phyloP scores from a whole-genome alignment of 2,329 filamentous ascomycete genomes.

The Hypoxylon sp. region DNA sequence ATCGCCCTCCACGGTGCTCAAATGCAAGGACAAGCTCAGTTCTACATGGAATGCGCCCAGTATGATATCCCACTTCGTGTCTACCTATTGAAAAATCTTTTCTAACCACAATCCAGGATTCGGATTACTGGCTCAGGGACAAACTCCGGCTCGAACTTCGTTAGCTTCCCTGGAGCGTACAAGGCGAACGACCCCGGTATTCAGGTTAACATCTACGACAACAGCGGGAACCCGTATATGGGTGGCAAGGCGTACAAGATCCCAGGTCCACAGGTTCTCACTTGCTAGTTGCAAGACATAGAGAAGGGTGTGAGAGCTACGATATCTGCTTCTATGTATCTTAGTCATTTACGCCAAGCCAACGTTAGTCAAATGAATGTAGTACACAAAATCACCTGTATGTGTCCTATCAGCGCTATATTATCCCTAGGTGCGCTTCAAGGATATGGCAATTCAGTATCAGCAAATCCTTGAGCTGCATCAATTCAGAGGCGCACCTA shows the following conservation, averaged over 20 bases:
- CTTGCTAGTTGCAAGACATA: constrained; percentile 24
- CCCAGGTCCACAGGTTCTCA: constrained; percentile 53
- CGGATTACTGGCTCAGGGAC: constrained; percentile 54
- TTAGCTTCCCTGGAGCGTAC: constrained; percentile 58
- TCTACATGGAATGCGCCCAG: constrained; percentile 59
- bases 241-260: constrained; percentile 55
- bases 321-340: background rate
- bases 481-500: too few species aligned
- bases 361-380: background rate
- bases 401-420: too few species aligned
- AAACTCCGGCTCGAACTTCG: constrained; percentile 48
- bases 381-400: too few species aligned
- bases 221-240: constrained; percentile 51
- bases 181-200: constrained; percentile 55
- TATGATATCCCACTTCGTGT: constrained; percentile 21
- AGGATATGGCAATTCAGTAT: too few species aligned
- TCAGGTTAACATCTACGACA: constrained; percentile 55
- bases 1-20: constrained; percentile 59
- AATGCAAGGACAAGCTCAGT: constrained; percentile 55
- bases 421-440: too few species aligned
- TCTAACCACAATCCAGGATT: constrained; percentile 43
- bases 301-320: background rate
- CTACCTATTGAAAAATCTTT: background rate
- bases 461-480: too few species aligned
- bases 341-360: background rate